Evolutionary conservation across 2,329 filamentous ascomycete genomes (phyloP), one percentile per base, ranked within the genome.

Genomic region (Trichoderma sp.): DNA sequence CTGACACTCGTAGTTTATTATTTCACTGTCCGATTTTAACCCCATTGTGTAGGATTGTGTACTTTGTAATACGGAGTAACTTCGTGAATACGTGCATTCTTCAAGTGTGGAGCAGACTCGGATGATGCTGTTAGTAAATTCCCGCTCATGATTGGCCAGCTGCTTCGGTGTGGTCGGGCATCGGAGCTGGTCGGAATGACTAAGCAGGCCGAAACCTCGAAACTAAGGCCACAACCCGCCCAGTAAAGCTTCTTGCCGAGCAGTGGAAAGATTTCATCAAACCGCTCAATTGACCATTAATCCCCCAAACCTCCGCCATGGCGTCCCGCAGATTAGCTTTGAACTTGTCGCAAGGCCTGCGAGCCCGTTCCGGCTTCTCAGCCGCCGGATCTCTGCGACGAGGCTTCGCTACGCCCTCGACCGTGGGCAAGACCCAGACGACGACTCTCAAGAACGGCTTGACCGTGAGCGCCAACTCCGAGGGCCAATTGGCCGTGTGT

Each of bases 361-460:
- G 94, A 88, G 93, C 87, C 87, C 93, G 94, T 84, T 89, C 92
- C 85, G 92, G 93, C 84, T 88, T 96, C 85, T 91, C 92, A 84
- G 87, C 92, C 81, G 87, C 94, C 82, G 86, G 90, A 83, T 88
- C 92, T 77, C 86, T 96, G 84, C 92, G 90, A 84, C 90, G 95
- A 87, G 92, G 93, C 82, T 94, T 98, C 82, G 95, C 95, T 80
- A 95, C 95, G 77, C 95, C 95, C 78, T 91, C 96, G 73, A 82
- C 84, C 76, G 88, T 91, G 84, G 87, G 91, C 87, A 95, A 93
- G 87, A 98, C 95, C 79, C 92, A 98, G 88, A 95, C 93, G 80
- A 98, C 96, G 75, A 99, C 96, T 70, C 89, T 99, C 82, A 93
- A 92, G 86, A 99, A 98, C 88, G 96, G 96, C 84, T 90, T 99